phyloP scores from a whole-genome alignment of 345 rosid species.

The Euphorbia lathyris region DNA sequence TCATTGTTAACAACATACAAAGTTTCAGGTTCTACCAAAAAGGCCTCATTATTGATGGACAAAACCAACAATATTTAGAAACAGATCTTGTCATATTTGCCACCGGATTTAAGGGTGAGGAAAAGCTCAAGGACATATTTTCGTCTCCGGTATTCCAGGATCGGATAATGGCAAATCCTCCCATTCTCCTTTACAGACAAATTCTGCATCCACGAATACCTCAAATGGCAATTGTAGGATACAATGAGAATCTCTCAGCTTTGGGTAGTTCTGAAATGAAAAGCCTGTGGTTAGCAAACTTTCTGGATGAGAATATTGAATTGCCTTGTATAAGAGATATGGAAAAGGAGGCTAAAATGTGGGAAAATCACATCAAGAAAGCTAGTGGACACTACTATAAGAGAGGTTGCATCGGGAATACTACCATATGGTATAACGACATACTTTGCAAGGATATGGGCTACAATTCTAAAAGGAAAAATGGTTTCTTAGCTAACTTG shows the following conservation, averaged over 20 bases:
- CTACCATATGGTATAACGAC: slow-evolving; percentile 43
- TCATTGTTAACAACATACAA: slow-evolving; percentile 21
- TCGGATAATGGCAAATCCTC: slow-evolving; percentile 5
- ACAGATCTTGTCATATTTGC: slow-evolving; percentile 29
- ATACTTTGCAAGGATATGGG: slow-evolving; percentile 40
- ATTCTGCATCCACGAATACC: slow-evolving; percentile 37
- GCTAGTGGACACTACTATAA: slow-evolving; percentile 22
- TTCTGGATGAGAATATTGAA: slow-evolving; percentile 34
- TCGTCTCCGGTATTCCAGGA: slow-evolving; percentile 20
- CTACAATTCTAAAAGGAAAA: slow-evolving; percentile 39
- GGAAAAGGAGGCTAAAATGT: slow-evolving; percentile 30
- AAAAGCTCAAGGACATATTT: slow-evolving; percentile 26
- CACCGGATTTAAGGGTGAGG: slow-evolving; percentile 27
- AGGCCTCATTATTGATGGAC: slow-evolving; percentile 22
- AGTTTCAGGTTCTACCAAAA: slow-evolving; percentile 23
- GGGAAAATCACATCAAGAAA: slow-evolving; percentile 31
- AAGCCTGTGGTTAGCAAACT: slow-evolving; percentile 39
- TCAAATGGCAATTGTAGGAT: slow-evolving; percentile 16
- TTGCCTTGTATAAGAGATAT: slow-evolving; percentile 34
- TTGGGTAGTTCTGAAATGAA: slow-evolving; percentile 34
- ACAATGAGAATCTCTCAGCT: no score
- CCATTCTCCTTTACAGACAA: slow-evolving; percentile 28
- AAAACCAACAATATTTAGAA: not conserved
- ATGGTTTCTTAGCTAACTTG: slow-evolving; percentile 30
- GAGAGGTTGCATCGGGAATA: slow-evolving; percentile 33